Conservation (phyloP, 805 yeast genomes). For the Candida namnaoensis region DNA sequence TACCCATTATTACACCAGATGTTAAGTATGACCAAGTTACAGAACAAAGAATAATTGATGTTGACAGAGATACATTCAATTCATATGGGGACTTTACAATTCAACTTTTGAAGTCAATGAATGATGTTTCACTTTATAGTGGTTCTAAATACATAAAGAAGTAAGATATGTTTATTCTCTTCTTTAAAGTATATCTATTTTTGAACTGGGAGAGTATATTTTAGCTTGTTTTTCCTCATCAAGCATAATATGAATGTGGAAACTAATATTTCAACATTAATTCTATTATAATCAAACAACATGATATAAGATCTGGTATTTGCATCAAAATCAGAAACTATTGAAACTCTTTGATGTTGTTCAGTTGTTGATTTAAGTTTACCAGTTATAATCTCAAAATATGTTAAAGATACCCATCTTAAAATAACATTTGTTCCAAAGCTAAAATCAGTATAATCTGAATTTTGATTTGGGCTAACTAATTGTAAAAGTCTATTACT, state of each 20-base stretch:
- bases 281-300: constrained; percentile 11
- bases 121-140: constrained; percentile 11
- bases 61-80: constrained; percentile 9
- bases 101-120: constrained; percentile 5
- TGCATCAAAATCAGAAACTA: constrained; percentile 7
- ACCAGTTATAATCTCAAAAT: constrained; percentile 11
- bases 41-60: constrained; percentile 12
- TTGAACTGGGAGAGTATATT: no score
- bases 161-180: background rate
- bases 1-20: constrained; percentile 10
- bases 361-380: constrained; percentile 1
- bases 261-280: constrained; percentile 15
- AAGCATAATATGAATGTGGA: constrained; percentile 13
- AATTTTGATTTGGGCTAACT: background rate
- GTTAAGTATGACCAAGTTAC: constrained; percentile 12
- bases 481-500: background rate
- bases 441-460: constrained; percentile 5
- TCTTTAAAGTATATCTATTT: no score
- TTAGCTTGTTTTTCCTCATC: no score
- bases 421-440: constrained; percentile 9
- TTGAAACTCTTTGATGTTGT: constrained; percentile 11
- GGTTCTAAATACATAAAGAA: constrained; percentile 10
- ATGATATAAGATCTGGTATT: constrained; percentile 4
- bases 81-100: constrained; percentile 13
- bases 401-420: constrained; percentile 14